Conservation (phyloP, 2,329 filamentous ascomycete species). For the Stagonosporopsis vannaccii region DNA sequence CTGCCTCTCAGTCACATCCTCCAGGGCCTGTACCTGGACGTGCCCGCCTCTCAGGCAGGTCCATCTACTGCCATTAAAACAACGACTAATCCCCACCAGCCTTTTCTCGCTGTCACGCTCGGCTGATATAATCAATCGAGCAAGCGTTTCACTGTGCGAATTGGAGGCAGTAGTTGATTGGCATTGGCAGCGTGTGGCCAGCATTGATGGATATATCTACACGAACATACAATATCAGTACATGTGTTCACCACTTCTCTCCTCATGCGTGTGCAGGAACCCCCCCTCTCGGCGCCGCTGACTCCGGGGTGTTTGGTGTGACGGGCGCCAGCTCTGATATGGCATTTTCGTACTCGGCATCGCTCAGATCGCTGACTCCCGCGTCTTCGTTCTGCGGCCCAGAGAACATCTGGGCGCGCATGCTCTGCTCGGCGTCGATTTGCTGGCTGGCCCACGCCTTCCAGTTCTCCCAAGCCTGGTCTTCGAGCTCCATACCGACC, state of each 20-base stretch:
- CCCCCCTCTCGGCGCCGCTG: slow-evolving; percentile 49
- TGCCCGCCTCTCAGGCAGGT: too few relatives aligned
- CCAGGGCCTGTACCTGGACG: too few relatives aligned
- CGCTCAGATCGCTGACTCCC: slow-evolving; percentile 23
- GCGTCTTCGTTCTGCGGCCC: slow-evolving; percentile 42
- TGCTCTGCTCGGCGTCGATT: slow-evolving; percentile 58
- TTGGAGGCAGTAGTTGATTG: background rate
- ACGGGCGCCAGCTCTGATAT: slow-evolving; percentile 44
- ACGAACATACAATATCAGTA: slow-evolving; percentile 23
- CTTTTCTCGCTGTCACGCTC: too few relatives aligned
- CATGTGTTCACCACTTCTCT: slow-evolving; percentile 1
- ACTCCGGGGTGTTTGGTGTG: slow-evolving; percentile 30
- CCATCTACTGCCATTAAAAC: too few relatives aligned
- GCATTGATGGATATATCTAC: slow-evolving; percentile 15
- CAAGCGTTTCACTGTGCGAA: too few relatives aligned
- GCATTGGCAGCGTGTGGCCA: background rate
- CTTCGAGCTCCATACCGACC: slow-evolving; percentile 82
- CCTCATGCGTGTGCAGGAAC: slow-evolving; percentile 45
- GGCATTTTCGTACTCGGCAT: slow-evolving; percentile 38
- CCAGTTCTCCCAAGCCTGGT: slow-evolving; percentile 82
- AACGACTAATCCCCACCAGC: too few relatives aligned
- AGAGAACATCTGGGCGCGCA: slow-evolving; percentile 52
- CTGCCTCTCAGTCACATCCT: too few relatives aligned
- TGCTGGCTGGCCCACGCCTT: slow-evolving; percentile 75
- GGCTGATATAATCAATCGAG: too few relatives aligned